Conservation (phyloP, 768 basidiomycete species). For the Boletus rubroflammeus region DNA sequence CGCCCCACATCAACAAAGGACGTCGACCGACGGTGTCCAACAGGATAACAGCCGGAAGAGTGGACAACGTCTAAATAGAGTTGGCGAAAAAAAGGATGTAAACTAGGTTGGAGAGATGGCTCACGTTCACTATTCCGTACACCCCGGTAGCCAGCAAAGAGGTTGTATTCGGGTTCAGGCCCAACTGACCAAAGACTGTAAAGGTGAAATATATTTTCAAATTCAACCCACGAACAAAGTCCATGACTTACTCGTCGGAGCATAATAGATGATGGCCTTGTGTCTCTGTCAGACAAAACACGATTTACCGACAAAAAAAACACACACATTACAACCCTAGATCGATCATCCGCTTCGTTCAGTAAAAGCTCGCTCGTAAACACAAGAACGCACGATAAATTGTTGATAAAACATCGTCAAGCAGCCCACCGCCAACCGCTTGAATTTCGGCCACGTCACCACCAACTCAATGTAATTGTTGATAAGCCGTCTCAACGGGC, state of each 20-base stretch:
- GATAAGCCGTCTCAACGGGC: conserved; percentile 12
- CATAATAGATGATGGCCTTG: conserved; percentile 31
- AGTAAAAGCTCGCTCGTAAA: not conserved
- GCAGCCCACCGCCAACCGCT: conserved; percentile 28
- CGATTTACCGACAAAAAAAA: not conserved
- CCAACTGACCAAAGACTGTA: conserved; percentile 40
- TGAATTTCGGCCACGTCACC: conserved; percentile 31
- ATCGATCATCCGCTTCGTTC: not conserved
- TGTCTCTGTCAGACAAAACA: conserved; percentile 3
- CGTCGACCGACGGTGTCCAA: conserved; percentile 39
- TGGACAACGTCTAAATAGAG: conserved; percentile 29
- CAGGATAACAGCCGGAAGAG: conserved; percentile 35
- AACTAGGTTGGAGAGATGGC: not conserved
- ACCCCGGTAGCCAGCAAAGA: conserved; percentile 42
- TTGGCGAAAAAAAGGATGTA: not conserved
- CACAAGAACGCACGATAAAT: conserved; percentile 25
- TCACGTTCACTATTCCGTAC: conserved; percentile 34
- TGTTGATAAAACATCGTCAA: conserved; percentile 34
- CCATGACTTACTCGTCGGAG: conserved; percentile 17
- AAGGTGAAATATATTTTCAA: conserved; percentile 16
- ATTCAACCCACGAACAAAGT: not conserved
- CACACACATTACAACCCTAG: conserved; percentile 28
- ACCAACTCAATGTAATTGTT: conserved; percentile 27
- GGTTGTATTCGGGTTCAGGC: conserved; percentile 38
- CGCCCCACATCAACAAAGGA: conserved; percentile 38